phyloP scores from a whole-genome alignment of 805 yeast species.

The Cephaloascus fragrans region DNA sequence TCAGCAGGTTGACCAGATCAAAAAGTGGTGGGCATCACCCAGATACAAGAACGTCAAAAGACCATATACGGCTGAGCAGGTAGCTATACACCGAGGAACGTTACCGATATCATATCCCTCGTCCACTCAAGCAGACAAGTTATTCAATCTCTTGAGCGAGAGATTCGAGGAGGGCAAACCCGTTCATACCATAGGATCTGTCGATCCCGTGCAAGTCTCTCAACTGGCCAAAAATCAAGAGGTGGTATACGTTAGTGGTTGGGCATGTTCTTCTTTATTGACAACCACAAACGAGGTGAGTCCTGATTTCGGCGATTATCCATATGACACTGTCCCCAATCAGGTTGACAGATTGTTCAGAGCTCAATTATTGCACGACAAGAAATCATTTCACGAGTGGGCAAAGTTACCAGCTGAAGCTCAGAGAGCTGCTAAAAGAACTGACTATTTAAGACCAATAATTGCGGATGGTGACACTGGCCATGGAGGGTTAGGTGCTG shows the following conservation, averaged over 20 bases:
- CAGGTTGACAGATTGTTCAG: constrained; percentile 51
- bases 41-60: constrained; percentile 38
- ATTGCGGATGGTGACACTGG: constrained; percentile 65
- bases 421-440: constrained; percentile 9
- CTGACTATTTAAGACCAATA: constrained; percentile 51
- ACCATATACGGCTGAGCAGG: constrained; percentile 42
- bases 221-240: constrained; percentile 45
- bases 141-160: constrained; percentile 32
- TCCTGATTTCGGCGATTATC: constrained; percentile 63
- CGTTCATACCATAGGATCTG: constrained; percentile 48
- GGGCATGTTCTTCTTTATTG: constrained; percentile 49
- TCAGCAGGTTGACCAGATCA: constrained; percentile 23
- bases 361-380: constrained; percentile 50
- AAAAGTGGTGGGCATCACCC: constrained; percentile 40
- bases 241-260: constrained; percentile 48
- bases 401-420: constrained; percentile 4
- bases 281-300: constrained; percentile 56
- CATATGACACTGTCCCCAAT: constrained; percentile 61
- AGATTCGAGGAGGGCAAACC: constrained; percentile 33
- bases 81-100: constrained; percentile 45
- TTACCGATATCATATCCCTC: constrained; percentile 32
- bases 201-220: constrained; percentile 55
- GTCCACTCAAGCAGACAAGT: constrained; percentile 41
- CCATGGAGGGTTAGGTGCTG: constrained; percentile 52
- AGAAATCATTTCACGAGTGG: constrained; percentile 35